Conservation (phyloP, 257 asterid genomes). For the Lavandula angustifolia region DNA sequence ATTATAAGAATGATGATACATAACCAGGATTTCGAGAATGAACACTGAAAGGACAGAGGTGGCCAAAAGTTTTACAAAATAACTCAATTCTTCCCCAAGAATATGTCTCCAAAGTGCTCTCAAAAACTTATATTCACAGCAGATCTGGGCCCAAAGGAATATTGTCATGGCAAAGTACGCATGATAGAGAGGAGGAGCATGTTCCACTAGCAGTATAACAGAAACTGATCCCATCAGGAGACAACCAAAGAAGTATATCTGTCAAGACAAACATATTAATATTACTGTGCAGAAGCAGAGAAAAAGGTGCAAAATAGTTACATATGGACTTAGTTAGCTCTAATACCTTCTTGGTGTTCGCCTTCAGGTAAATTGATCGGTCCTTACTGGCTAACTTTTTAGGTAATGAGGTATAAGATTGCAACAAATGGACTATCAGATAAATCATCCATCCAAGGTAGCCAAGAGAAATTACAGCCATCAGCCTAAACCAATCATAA, state of each 20-base stretch:
- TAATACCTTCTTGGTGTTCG: slow-evolving; percentile 59
- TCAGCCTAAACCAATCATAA: slow-evolving; percentile 94
- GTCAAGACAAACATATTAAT: slow-evolving; percentile 31
- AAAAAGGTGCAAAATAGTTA: background rate
- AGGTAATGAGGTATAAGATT: slow-evolving; percentile 71
- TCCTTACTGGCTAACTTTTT: slow-evolving; percentile 45
- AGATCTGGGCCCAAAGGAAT: slow-evolving; percentile 87
- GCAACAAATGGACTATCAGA: slow-evolving; percentile 77
- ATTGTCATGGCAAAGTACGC: slow-evolving; percentile 82
- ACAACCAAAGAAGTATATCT: slow-evolving; percentile 70
- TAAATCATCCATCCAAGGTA: slow-evolving; percentile 96
- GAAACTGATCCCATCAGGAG: slow-evolving; percentile 60
- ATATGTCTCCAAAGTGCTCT: slow-evolving; percentile 63
- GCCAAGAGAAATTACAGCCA: slow-evolving; percentile 86
- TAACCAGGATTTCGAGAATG: slow-evolving; percentile 87
- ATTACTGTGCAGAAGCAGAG: slow-evolving; percentile 23
- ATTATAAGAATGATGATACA: slow-evolving; percentile 24
- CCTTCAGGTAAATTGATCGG: slow-evolving; percentile 47
- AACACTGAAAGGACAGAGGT: slow-evolving; percentile 52
- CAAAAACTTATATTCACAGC: slow-evolving; percentile 68
- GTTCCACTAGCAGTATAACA: slow-evolving; percentile 66
- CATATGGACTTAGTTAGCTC: slow-evolving; percentile 10
- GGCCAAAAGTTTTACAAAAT: slow-evolving; percentile 53
- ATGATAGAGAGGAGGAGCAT: slow-evolving; percentile 89
- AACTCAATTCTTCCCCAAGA: slow-evolving; percentile 44